phyloP scores from a whole-genome alignment of 768 basidiomycete genomes.

The Russula olivacea region DNA sequence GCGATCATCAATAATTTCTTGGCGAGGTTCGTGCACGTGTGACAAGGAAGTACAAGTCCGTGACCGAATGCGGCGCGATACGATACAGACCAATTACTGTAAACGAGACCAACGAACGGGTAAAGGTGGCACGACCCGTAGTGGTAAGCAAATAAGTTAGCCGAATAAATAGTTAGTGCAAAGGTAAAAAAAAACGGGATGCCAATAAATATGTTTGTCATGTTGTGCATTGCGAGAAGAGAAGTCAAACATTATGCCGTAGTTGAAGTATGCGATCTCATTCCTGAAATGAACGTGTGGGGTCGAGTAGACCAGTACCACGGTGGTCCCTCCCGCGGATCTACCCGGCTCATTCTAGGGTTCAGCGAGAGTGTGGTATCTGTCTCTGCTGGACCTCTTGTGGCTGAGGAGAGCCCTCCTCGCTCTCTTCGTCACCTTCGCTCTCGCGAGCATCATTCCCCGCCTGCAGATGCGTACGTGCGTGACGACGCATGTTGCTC shows the following conservation, averaged over 20 bases:
- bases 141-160: slow-evolving; percentile 19
- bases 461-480: slow-evolving; percentile 54
- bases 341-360: background rate
- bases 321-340: slow-evolving; percentile 9
- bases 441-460: slow-evolving; percentile 19
- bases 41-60: slow-evolving; percentile 8
- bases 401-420: slow-evolving; percentile 23
- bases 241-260: slow-evolving; percentile 15
- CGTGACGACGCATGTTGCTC: slow-evolving; percentile 85
- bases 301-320: background rate
- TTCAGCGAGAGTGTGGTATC: slow-evolving; percentile 4
- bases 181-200: slow-evolving; percentile 15
- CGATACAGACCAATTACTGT: background rate
- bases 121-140: background rate
- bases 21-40: background rate
- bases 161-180: slow-evolving; percentile 21
- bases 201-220: slow-evolving; percentile 17
- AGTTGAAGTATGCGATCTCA: background rate
- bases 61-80: slow-evolving; percentile 6
- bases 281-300: slow-evolving; percentile 7
- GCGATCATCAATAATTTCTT: background rate
- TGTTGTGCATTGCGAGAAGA: slow-evolving; percentile 10
- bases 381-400: background rate
- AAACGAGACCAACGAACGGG: slow-evolving; percentile 10
- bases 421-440: slow-evolving; percentile 22